Conservation (phyloP, 2,329 filamentous ascomycete species). For the Cercospora sojina region DNA sequence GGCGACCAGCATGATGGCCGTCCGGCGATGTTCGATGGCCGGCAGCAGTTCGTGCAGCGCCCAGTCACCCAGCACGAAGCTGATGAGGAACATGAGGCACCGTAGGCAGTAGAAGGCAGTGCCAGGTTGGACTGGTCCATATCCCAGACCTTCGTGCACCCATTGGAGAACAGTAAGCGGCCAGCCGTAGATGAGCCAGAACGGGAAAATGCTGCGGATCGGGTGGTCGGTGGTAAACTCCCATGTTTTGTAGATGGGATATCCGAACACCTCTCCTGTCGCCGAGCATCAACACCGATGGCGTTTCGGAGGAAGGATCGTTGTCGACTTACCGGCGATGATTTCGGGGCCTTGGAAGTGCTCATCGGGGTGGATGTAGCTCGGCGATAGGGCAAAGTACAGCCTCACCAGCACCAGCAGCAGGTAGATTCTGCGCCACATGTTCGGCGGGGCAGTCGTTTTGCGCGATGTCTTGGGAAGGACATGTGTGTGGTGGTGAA, state of each 20-base stretch:
- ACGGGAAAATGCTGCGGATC: constrained; percentile 90
- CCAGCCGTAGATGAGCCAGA: constrained; percentile 93
- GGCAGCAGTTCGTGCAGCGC: constrained; percentile 88
- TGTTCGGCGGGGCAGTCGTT: constrained; percentile 41
- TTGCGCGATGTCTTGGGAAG: neutral
- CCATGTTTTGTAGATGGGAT: constrained; percentile 88
- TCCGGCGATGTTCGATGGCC: constrained; percentile 66
- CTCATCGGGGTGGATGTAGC: constrained; percentile 97
- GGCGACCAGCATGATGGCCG: constrained; percentile 79
- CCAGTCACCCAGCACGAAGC: constrained; percentile 97
- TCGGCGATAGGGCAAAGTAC: constrained; percentile 90
- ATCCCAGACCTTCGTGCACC: constrained; percentile 84
- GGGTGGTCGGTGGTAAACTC: constrained; percentile 88
- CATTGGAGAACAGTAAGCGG: constrained; percentile 91
- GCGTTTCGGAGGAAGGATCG: neutral
- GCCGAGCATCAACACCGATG: neutral
- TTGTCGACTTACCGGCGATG: constrained; percentile 69
- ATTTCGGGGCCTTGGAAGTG: constrained; percentile 98
- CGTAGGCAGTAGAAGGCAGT: constrained; percentile 87
- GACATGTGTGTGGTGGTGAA: constrained; percentile 3
- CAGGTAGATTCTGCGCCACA: constrained; percentile 92
- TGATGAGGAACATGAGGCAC: constrained; percentile 87
- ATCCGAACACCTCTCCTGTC: constrained; percentile 85
- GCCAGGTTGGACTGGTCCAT: constrained; percentile 75
- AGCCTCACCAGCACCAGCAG: constrained; percentile 81